Base-by-base conservation (phyloP, 345 rosid species). In the Melastoma malabathricum region DNA sequence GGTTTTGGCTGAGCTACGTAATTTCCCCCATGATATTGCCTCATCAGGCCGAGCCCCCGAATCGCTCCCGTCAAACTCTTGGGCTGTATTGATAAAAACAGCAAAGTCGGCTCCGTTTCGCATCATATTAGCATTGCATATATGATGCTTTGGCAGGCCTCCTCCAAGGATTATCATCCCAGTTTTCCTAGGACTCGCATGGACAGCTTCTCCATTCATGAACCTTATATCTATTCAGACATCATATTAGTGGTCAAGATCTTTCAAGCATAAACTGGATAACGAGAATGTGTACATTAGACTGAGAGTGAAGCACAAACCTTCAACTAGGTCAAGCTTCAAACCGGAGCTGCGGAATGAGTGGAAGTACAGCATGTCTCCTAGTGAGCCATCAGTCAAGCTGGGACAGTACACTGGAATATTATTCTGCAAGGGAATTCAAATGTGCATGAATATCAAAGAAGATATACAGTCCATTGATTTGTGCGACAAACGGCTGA, bases 61-160 rank as follows among this genome's bases (percentile, higher is more conserved):
- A 75, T 87, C 95, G 23, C 97, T 92, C 47, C 97, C 98, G 61
- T 92, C 98, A 72, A 75, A 92, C 65, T 92, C 98, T 56, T 84
- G 95, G 14, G 86, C 95, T 0, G 98, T 92, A 59, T 88, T 87
- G 63, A 92, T 83, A 57, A 79, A 92, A 17, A 87, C 85, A 52
- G 96, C 88, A 69, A 79, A 84, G 68, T 84, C 94, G 0, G 94
- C 83, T 61, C 96, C 96, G 59, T 84, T 87, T 43, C 90, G 83
- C 96, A 87, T 84, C 97, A 92, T 84, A 64, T 82, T 92, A 57
- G 98, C 98, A 60, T 92, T 87, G 71, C 94, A 87, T 48, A 92
- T 84, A 63, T 92, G 98, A 70, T 92, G 98, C 74, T 92, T 92
- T 0, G 94, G 95, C 53, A 88, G 55, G 4, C 97, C 97, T 1